phyloP scores from a whole-genome alignment of 2,329 filamentous ascomycete species.

The Ceratocystis harringtonii region DNA sequence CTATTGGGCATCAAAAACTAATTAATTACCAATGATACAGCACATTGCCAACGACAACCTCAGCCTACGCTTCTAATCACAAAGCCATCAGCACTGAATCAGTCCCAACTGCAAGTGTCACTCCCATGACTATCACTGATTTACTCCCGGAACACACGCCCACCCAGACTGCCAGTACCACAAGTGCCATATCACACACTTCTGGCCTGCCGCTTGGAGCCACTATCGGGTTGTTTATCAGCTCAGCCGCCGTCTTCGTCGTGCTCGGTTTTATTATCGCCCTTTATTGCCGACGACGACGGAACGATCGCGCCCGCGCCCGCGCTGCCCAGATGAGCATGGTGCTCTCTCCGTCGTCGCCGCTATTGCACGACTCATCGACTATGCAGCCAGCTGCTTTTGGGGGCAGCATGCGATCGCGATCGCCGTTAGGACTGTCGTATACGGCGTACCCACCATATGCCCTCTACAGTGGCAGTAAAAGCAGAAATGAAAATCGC shows the following conservation, averaged over 20 bases:
- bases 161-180: not conserved
- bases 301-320: slow-evolving; percentile 3
- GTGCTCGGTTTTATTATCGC: slow-evolving; percentile 8
- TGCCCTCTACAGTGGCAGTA: not conserved
- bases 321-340: not conserved
- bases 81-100: not conserved
- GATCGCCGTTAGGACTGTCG: slow-evolving; percentile 6
- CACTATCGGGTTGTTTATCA: slow-evolving; percentile 12
- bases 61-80: not conserved
- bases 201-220: slow-evolving; percentile 10
- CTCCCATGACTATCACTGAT: too few species aligned
- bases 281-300: slow-evolving; percentile 6
- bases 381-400: not conserved
- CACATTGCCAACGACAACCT: not conserved
- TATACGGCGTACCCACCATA: slow-evolving; percentile 3
- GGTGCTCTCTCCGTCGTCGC: not conserved
- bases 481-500: not conserved
- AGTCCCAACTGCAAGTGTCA: too few species aligned
- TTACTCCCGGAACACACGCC: too few species aligned
- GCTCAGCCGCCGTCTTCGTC: slow-evolving; percentile 5
- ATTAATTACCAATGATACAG: not conserved
- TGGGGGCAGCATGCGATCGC: not conserved
- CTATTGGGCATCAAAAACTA: not conserved
- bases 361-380: not conserved
- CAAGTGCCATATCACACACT: not conserved